phyloP scores from a whole-genome alignment of 768 basidiomycete species.

The Suillus fuscotomentosus region DNA sequence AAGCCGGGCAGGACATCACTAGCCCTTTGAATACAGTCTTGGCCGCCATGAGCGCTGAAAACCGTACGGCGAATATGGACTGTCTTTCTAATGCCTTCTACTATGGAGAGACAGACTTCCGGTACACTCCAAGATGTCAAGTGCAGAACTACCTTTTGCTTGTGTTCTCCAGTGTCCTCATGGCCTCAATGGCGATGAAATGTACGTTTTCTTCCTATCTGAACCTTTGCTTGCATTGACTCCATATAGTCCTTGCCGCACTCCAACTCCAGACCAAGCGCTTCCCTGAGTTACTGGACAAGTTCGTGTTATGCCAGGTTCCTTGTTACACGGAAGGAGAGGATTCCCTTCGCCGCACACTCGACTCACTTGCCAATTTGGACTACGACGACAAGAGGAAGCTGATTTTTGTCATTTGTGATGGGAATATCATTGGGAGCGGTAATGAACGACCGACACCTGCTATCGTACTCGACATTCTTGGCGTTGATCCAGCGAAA shows the following conservation, averaged over 20 bases:
- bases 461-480: conserved; percentile 62
- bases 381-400: conserved; percentile 74
- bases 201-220: conserved; percentile 40
- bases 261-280: conserved; percentile 60
- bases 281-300: conserved; percentile 63
- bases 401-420: conserved; percentile 63
- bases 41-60: conserved; percentile 36
- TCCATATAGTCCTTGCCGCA: conserved; percentile 55
- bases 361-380: conserved; percentile 63
- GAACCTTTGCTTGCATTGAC: conserved; percentile 3
- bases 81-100: conserved; percentile 66
- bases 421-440: conserved; percentile 69
- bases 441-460: conserved; percentile 69
- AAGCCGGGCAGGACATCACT: conserved; percentile 62
- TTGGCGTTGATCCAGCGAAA: conserved; percentile 62
- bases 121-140: conserved; percentile 51
- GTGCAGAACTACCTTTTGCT: conserved; percentile 63
- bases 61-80: conserved; percentile 37
- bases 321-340: conserved; percentile 75
- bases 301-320: conserved; percentile 67
- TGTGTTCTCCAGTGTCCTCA: conserved; percentile 52
- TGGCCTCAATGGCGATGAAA: conserved; percentile 55
- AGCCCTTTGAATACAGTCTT: conserved; percentile 45
- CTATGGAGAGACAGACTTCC: conserved; percentile 55
- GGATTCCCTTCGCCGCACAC: conserved; percentile 64